These are phyloP conservation scores for Thalassia testudinum DNA, from an alignment of 116 monocot species.

Conservation along the genomic window DNA sequence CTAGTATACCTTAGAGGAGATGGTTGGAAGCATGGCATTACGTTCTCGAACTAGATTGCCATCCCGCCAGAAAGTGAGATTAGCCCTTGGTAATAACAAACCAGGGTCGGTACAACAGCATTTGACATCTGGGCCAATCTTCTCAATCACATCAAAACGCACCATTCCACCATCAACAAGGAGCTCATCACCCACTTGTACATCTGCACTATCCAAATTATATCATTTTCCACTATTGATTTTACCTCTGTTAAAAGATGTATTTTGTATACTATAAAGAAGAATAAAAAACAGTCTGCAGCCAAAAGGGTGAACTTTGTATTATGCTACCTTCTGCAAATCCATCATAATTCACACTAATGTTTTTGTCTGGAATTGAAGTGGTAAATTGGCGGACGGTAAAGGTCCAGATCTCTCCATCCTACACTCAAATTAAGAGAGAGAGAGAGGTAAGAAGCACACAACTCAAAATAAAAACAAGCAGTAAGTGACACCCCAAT, in stretches of 20 bases:
- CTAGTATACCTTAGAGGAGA: conserved; percentile 91
- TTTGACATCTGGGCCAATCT: conserved; percentile 91
- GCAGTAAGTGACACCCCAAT: too few relatives aligned
- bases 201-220: conserved; percentile 29
- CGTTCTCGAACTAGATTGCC: conserved; percentile 81
- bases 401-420: conserved; percentile 96
- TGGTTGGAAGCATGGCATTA: conserved; percentile 96
- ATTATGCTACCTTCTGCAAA: conserved; percentile 70
- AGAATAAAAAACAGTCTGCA: too few relatives aligned
- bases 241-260: not conserved
- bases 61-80: conserved; percentile 85
- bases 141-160: conserved; percentile 89
- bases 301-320: not conserved
- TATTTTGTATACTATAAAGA: too few relatives aligned
- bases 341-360: conserved; percentile 86
- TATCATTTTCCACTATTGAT: not conserved
- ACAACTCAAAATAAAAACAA: too few relatives aligned
- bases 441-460: too few relatives aligned
- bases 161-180: conserved; percentile 98
- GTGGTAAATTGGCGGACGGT: conserved; percentile 66
- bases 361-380: conserved; percentile 68
- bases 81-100: conserved; percentile 64
- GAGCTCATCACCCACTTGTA: conserved; percentile 84
- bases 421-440: too few relatives aligned
- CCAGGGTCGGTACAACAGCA: conserved; percentile 87